Percentiles rank a stretch among this genome's conserved stretches.
phyloP scores from a whole-genome alignment of 2,329 filamentous ascomycete genomes.

The Ceratocystis ficicola region DNA sequence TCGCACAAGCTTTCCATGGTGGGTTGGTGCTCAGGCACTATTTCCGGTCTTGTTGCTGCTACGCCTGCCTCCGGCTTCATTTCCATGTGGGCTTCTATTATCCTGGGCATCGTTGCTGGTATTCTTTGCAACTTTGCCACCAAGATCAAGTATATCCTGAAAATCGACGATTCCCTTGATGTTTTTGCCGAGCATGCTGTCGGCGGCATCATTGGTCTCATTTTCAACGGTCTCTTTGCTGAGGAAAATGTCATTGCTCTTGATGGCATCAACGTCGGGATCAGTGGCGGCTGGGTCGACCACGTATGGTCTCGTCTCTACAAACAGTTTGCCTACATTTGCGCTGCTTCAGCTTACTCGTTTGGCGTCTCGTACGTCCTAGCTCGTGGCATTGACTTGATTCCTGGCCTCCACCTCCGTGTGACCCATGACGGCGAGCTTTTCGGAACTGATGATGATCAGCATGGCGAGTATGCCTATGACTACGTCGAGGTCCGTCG shows the following conservation, averaged over 20 bases:
- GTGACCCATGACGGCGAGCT: constrained; percentile 73
- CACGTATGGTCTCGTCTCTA: constrained; percentile 64
- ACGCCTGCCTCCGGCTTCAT: constrained; percentile 59
- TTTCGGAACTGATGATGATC: constrained; percentile 79
- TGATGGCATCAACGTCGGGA: constrained; percentile 61
- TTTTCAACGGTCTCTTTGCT: constrained; percentile 64
- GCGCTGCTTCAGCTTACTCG: constrained; percentile 52
- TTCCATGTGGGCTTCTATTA: constrained; percentile 53
- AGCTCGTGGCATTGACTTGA: constrained; percentile 60
- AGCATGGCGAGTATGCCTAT: constrained; percentile 81
- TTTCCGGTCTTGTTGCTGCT: constrained; percentile 57
- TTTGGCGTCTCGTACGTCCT: constrained; percentile 64
- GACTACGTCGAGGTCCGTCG: constrained; percentile 82
- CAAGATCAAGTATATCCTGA: constrained; percentile 51
- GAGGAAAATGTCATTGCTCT: constrained; percentile 59
- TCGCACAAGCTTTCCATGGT: constrained; percentile 85
- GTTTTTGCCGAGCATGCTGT: constrained; percentile 61
- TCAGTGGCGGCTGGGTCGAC: constrained; percentile 59
- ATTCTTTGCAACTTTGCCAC: constrained; percentile 56
- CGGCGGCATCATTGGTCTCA: constrained; percentile 54
- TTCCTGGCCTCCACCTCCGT: constrained; percentile 68
- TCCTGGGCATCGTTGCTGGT: constrained; percentile 55
- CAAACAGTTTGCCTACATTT: constrained; percentile 67
- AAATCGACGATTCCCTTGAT: constrained; percentile 59
- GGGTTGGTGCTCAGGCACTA: constrained; percentile 60